Evolutionary conservation across 2,329 filamentous ascomycete genomes (phyloP).

Genomic region (Whalleya microplaca): DNA sequence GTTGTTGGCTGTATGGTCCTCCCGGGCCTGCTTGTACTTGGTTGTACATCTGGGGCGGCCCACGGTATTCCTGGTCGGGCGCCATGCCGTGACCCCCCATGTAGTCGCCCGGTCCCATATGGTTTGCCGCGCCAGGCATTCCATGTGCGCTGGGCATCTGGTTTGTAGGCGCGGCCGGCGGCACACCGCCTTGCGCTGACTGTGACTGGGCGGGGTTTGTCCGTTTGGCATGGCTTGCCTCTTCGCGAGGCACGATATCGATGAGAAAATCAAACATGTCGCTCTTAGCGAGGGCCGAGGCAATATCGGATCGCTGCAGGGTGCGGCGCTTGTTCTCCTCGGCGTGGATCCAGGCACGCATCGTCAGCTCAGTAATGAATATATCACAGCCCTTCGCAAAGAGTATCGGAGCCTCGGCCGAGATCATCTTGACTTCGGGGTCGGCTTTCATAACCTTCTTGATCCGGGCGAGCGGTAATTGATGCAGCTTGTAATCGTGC

Average conservation of each 20-base stretch:
- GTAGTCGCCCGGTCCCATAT: slow-evolving; percentile 66
- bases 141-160: slow-evolving; percentile 58
- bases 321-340: slow-evolving; percentile 98
- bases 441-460: slow-evolving; percentile 99
- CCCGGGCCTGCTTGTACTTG: slow-evolving; percentile 76
- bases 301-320: slow-evolving; percentile 93
- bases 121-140: slow-evolving; percentile 59
- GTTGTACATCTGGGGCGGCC: slow-evolving; percentile 79
- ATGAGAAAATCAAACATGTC: slow-evolving; percentile 99
- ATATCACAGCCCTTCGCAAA: slow-evolving; percentile 99
- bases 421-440: slow-evolving; percentile 99
- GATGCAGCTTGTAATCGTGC: slow-evolving; percentile 98
- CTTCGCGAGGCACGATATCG: slow-evolving; percentile 95
- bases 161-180: slow-evolving; percentile 48
- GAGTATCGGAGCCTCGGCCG: slow-evolving; percentile 93
- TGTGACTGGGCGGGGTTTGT: slow-evolving; percentile 57
- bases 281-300: slow-evolving; percentile 91
- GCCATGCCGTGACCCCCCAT: slow-evolving; percentile 66
- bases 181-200: slow-evolving; percentile 42
- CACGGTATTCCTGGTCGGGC: slow-evolving; percentile 78
- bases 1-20: slow-evolving; percentile 75
- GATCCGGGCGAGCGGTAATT: slow-evolving; percentile 94
- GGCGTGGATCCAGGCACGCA: slow-evolving; percentile 99
- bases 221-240: slow-evolving; percentile 86
- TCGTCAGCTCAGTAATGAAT: slow-evolving; percentile 98